Base-by-base conservation (phyloP, 2,329 filamentous ascomycete species). In the Clarireedia homoeocarpa region DNA sequence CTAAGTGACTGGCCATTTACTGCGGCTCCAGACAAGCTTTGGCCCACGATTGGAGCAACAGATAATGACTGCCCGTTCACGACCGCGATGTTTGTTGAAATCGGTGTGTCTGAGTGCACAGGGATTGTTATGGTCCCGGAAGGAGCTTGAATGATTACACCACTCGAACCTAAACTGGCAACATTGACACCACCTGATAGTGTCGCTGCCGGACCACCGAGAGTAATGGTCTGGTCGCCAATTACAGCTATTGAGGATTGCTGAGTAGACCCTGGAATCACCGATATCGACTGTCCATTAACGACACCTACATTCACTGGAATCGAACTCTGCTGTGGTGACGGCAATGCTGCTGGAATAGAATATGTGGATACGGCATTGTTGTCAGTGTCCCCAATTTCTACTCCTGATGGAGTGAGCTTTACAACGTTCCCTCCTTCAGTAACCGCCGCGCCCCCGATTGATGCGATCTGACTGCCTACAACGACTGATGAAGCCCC, bases 321-420 rank as follows among this genome's bases (percentile, higher is more conserved):
- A 2, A 12, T 24, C n/a, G 42, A 45, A 23, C 30, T 38, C 20
- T 45, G 42, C 23, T 45, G 42, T 17, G 20, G 10, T 45, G 20
- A 10, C 6, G 40, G 9, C 23, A 17, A 45, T 45, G 20, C 23
- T 6, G 40, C 38, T 14, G 51, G 51, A 24, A 53, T 36, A 26
- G 40, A 30, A 46, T 53, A 53, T 6, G 42, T 47, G 15, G 17
- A 42, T 14, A 23, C 10, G 7, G 9, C 15, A 47, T 26, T 26
- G 30, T 34, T 27, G 27, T 27, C 20, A 6, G 24, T 36, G 7
- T 53, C 24, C 9, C 40, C 75, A 14, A 58, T 26, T 27, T 49
- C 27, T 4, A 58, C 17, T 15, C 57, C 57, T 27, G 57, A 53
- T 4, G 53, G 53, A 1, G 53, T 53, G 15, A 51, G 49, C 39